These are phyloP conservation scores for Ceratobasidium sp. DNA, from an alignment of 1,284 basidiomycete genomes.

Conservation along the genomic window DNA sequence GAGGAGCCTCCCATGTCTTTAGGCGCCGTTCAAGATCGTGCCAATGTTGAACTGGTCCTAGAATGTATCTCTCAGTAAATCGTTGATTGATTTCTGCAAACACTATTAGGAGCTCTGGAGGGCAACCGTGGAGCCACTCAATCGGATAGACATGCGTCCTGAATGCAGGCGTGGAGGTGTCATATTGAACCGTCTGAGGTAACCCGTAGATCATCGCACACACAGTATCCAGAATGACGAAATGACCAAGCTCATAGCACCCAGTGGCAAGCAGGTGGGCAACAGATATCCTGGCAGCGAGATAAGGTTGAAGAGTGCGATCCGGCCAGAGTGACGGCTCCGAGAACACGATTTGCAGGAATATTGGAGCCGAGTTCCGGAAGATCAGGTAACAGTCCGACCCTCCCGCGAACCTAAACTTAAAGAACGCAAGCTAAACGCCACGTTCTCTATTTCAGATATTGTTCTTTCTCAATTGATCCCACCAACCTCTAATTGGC, in stretches of 20 bases:
- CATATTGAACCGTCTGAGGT: constrained; percentile 19
- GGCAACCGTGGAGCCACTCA: constrained; percentile 19
- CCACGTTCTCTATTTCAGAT: no score
- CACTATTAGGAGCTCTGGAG: background rate
- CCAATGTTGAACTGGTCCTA: background rate
- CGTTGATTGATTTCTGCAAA: constrained; percentile 5
- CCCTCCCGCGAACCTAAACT: background rate
- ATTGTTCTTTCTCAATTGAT: background rate
- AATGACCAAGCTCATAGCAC: constrained; percentile 15
- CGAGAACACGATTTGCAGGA: background rate
- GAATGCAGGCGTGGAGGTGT: background rate
- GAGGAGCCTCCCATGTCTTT: background rate
- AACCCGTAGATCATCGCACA: constrained; percentile 16
- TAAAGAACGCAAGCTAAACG: background rate
- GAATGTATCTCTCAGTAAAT: background rate
- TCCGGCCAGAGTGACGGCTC: background rate
- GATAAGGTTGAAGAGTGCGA: background rate
- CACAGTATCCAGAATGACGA: constrained; percentile 5
- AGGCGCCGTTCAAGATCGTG: background rate
- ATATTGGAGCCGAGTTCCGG: background rate
- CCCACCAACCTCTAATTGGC: constrained; percentile 14
- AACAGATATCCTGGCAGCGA: background rate
- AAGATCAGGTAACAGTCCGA: background rate
- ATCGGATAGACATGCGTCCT: background rate
- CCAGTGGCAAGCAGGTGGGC: background rate